phyloP scores from a whole-genome alignment of 164 flowering plant genomes.

The Stephania japonica region DNA sequence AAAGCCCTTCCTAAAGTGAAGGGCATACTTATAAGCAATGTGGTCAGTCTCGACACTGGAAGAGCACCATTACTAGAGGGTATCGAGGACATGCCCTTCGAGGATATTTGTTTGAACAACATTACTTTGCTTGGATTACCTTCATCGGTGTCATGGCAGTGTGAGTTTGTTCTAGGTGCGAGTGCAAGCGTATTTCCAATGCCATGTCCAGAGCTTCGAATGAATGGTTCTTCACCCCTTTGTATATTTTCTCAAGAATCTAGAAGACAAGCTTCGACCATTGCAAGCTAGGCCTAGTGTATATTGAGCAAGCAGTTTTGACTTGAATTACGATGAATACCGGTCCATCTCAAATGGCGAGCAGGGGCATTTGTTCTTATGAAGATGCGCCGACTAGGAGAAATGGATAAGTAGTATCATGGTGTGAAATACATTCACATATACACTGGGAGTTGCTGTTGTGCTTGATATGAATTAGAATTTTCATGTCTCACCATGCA shows the following conservation, averaged over 20 bases:
- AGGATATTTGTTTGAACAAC: conserved; percentile 67
- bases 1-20: conserved; percentile 70
- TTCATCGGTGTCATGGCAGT: conserved; percentile 55
- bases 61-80: conserved; percentile 68
- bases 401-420: not conserved
- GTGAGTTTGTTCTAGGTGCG: conserved; percentile 66
- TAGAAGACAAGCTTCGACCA: not conserved
- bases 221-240: conserved; percentile 30
- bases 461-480: not conserved
- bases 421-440: not conserved
- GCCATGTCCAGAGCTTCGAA: conserved; percentile 65
- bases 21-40: conserved; percentile 58
- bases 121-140: conserved; percentile 50
- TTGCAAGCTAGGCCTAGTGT: not conserved
- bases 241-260: conserved; percentile 24
- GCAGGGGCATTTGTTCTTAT: not conserved
- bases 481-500: not conserved
- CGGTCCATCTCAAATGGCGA: not conserved
- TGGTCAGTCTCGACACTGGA: conserved; percentile 48
- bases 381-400: not conserved
- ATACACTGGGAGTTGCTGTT: no score
- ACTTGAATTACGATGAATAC: not conserved
- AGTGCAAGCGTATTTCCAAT: conserved; percentile 48
- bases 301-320: not conserved
- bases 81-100: conserved; percentile 55